Evolutionary conservation across 2,329 filamentous ascomycete genomes (phyloP).

Genomic region (Didymella segeticola): DNA sequence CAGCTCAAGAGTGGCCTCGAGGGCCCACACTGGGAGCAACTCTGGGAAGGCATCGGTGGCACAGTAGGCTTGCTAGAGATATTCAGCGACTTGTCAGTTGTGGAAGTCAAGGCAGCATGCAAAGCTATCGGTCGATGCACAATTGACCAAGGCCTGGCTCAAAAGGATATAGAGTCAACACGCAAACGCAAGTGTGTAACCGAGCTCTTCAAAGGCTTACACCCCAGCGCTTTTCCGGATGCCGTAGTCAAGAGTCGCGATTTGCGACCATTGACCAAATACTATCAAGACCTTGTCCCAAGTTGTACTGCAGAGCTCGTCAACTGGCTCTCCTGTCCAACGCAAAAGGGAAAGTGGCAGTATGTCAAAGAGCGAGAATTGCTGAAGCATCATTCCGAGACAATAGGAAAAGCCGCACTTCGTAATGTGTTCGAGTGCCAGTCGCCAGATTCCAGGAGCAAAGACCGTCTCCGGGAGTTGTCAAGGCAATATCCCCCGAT

Average conservation of each 20-base stretch:
- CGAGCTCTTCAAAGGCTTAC: slow-evolving; percentile 31
- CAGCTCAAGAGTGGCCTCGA: slow-evolving; percentile 25
- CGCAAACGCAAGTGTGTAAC: slow-evolving; percentile 29
- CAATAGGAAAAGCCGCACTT: slow-evolving; percentile 22
- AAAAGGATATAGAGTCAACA: not conserved
- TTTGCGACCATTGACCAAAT: slow-evolving; percentile 24
- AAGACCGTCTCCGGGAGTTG: slow-evolving; percentile 12
- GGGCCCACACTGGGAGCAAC: slow-evolving; percentile 30
- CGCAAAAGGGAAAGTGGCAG: slow-evolving; percentile 11
- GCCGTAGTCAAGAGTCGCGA: slow-evolving; percentile 20
- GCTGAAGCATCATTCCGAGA: slow-evolving; percentile 25
- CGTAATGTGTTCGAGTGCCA: slow-evolving; percentile 10
- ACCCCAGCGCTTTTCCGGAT: slow-evolving; percentile 27
- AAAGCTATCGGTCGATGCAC: slow-evolving; percentile 24
- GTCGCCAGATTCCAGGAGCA: not conserved
- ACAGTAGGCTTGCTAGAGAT: slow-evolving; percentile 33
- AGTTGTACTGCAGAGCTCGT: slow-evolving; percentile 31
- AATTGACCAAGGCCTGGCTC: slow-evolving; percentile 14
- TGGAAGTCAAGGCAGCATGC: slow-evolving; percentile 30
- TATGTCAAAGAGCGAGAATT: slow-evolving; percentile 11
- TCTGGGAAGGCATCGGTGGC: slow-evolving; percentile 38
- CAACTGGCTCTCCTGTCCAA: slow-evolving; percentile 2
- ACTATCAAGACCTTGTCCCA: slow-evolving; percentile 31
- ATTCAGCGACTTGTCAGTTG: slow-evolving; percentile 33
- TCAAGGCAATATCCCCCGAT: slow-evolving; percentile 19